Conservation (phyloP, 2,329 filamentous ascomycete species). For the Phialophora expanda region DNA sequence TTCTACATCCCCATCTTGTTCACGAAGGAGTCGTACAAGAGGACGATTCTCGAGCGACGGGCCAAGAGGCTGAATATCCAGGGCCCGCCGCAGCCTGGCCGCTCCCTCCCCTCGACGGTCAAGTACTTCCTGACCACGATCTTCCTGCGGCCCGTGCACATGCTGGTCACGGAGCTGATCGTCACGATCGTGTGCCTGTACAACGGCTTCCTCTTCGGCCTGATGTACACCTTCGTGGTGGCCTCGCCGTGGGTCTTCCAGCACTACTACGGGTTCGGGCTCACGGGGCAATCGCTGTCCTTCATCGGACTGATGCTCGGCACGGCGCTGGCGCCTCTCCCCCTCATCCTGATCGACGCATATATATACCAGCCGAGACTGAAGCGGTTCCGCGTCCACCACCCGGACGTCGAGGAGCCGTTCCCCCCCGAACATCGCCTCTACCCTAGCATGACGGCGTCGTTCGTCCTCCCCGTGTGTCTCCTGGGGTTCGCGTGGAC, state of each 20-base stretch:
- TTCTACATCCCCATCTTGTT: constrained; percentile 43
- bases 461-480: constrained; percentile 53
- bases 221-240: constrained; percentile 84
- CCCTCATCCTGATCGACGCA: constrained; percentile 33
- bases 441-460: constrained; percentile 40
- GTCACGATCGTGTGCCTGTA: constrained; percentile 72
- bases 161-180: constrained; percentile 72
- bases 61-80: constrained; percentile 25
- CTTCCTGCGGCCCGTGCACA: constrained; percentile 62
- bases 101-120: constrained; percentile 60
- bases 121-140: constrained; percentile 47
- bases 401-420: constrained; percentile 5
- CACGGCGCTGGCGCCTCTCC: constrained; percentile 29
- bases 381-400: constrained; percentile 44
- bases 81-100: constrained; percentile 48
- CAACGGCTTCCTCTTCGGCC: constrained; percentile 75
- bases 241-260: constrained; percentile 80
- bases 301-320: constrained; percentile 37
- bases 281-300: constrained; percentile 33
- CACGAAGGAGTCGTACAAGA: constrained; percentile 44
- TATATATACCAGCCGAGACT: constrained; percentile 50
- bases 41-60: constrained; percentile 35
- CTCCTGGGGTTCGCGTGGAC: constrained; percentile 76
- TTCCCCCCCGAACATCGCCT: constrained; percentile 41
- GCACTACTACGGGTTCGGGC: constrained; percentile 34